phyloP scores from a whole-genome alignment of 345 rosid species.

The Euphorbia lathyris region DNA sequence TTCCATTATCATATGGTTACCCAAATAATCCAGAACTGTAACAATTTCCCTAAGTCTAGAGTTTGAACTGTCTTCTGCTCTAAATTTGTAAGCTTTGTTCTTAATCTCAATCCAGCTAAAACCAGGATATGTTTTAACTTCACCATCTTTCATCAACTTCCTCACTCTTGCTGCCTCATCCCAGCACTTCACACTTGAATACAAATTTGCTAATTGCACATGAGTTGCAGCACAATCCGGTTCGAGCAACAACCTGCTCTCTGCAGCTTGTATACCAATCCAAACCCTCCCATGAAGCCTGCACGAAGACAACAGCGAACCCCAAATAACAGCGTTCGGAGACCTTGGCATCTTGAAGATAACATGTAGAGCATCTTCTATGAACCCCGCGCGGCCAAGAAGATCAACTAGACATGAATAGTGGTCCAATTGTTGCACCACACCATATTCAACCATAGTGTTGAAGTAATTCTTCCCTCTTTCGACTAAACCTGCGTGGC shows the following conservation, averaged over 20 bases:
- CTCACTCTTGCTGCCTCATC: conserved; percentile 67
- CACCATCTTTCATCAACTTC: conserved; percentile 76
- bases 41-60: conserved; percentile 37
- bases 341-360: conserved; percentile 57
- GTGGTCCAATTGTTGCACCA: conserved; percentile 64
- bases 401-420: conserved; percentile 91
- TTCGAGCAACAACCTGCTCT: conserved; percentile 61
- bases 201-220: conserved; percentile 70
- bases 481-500: conserved; percentile 73
- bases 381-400: conserved; percentile 71
- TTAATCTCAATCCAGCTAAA: conserved; percentile 84
- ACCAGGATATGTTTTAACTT: conserved; percentile 67
- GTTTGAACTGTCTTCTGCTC: conserved; percentile 63
- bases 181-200: conserved; percentile 66
- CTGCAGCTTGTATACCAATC: conserved; percentile 82
- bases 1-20: conserved; percentile 46
- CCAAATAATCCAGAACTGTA: conserved; percentile 41
- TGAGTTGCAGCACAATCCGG: conserved; percentile 80
- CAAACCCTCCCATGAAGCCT: conserved; percentile 64
- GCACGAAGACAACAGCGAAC: conserved; percentile 78
- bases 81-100: conserved; percentile 56
- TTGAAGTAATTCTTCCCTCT: conserved; percentile 54
- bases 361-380: conserved; percentile 64
- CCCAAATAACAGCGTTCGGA: conserved; percentile 82
- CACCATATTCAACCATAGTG: conserved; percentile 51